Base-by-base conservation (phyloP, 805 yeast genomes). In the Cyberlindnera galapagoensis region DNA sequence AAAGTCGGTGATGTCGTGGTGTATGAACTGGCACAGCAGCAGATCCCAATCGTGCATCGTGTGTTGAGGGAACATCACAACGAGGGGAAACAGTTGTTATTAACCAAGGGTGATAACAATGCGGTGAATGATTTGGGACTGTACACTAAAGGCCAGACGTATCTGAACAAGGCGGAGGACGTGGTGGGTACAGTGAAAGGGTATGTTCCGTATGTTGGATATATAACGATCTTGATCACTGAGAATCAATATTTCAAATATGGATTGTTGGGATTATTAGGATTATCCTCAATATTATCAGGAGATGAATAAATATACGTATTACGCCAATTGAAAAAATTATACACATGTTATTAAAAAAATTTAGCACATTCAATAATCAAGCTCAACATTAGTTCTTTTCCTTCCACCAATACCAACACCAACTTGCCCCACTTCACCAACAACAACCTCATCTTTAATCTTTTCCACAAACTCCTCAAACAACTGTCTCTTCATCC, bases 101-200 rank as follows among this genome's bases (percentile, higher is more conserved):
- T 92, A 39, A 92, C 98, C 2, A 92, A 92, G 57, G 98, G 98
- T 57, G 98, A 92, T 57, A 92, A 92, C 56, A 92, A 92, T 54
- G 84, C 88, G 4, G 78, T 82, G 32, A 94, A 92, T 58, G 98
- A 92, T 58, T 67, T 92, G 44, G 80, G 85, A 11, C 67, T 92
- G 28, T 92, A 92, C 54, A 82, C 87, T 2, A 69, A 74, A 43
- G 76, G 74, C 34, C 88, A 85, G 50, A 65, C 64, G 28, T 92
- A 92, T 49, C 64, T 92, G 48, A 77, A 84, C 47, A 77, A 88
- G 42, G 70, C 76, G 24, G 66, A 61, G 10, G 97, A 92, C 51
- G 70, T 92, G 32, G 76, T 85, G 7, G 97, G 97, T 3, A 76
- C 87, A 2, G 98, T 90, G n/a, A 80, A 80, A 59, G 97, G 82